A percentile compares a stretch with the other conserved stretches of the same genome.
Conservation (phyloP, 345 rosid species). For the Kandelia obovata region DNA sequence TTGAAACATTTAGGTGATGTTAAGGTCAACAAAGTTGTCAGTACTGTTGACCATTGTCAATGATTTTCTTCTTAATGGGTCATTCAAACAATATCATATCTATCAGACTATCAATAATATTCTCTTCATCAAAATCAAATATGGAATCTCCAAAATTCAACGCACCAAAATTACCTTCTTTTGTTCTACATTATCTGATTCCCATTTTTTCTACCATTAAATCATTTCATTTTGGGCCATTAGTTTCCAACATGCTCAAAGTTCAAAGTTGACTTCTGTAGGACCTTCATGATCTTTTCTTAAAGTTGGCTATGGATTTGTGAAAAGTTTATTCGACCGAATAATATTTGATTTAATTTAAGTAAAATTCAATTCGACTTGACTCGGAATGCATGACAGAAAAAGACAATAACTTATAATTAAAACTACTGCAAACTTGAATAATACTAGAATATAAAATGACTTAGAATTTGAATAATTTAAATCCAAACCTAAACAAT, state of each 20-base stretch:
- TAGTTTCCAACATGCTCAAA: neutral
- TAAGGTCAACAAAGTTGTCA: constrained; percentile 9
- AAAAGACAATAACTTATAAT: too few species aligned
- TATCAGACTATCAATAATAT: constrained; percentile 3
- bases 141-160: constrained; percentile 24
- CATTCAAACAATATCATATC: constrained; percentile 14
- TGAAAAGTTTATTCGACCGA: too few species aligned
- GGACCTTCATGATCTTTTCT: neutral
- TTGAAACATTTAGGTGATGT: too few species aligned
- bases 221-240: constrained; percentile 8
- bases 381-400: too few species aligned
- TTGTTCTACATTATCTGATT: constrained; percentile 11
- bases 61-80: neutral
- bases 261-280: neutral
- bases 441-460: too few species aligned
- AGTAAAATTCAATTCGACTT: too few species aligned
- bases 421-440: too few species aligned
- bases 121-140: constrained; percentile 19
- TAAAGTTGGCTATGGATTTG: too few species aligned
- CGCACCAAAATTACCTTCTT: constrained; percentile 11
- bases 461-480: too few species aligned
- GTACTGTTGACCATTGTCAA: constrained; percentile 17
- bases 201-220: constrained; percentile 9
- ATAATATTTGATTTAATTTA: too few species aligned
- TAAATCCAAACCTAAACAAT: too few species aligned